Evolutionary conservation across 2,329 filamentous ascomycete genomes (phyloP).

Genomic region (Cordyceps militaris): DNA sequence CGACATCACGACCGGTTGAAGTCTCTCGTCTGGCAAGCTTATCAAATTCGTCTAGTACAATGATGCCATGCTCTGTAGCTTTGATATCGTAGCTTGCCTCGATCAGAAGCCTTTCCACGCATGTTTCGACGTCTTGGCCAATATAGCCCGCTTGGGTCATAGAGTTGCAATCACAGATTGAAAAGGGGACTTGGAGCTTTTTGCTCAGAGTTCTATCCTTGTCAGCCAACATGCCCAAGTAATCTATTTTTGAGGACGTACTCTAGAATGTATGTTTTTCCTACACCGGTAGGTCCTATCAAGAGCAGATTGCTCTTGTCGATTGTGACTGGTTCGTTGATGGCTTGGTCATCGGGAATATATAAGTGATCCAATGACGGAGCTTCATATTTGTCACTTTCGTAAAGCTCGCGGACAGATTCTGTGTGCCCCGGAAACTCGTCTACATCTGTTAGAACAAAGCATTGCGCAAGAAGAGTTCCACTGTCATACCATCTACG

Average conservation of each 20-base stretch:
- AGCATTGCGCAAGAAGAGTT: no score
- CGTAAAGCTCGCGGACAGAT: slow-evolving; percentile 36
- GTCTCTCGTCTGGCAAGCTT: slow-evolving; percentile 90
- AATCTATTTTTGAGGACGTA: slow-evolving; percentile 26
- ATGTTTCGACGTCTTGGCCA: slow-evolving; percentile 94
- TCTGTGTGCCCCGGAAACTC: slow-evolving; percentile 48
- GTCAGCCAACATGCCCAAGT: slow-evolving; percentile 16
- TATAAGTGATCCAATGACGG: slow-evolving; percentile 38
- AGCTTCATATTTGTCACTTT: slow-evolving; percentile 24
- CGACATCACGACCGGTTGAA: slow-evolving; percentile 84
- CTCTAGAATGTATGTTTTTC: slow-evolving; percentile 90
- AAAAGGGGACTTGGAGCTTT: slow-evolving; percentile 90
- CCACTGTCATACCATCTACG: slow-evolving; percentile 60
- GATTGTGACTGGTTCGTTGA: slow-evolving; percentile 57
- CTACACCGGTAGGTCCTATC: slow-evolving; percentile 87
- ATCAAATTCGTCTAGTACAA: slow-evolving; percentile 94
- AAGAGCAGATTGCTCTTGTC: slow-evolving; percentile 94
- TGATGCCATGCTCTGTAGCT: slow-evolving; percentile 82
- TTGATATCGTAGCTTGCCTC: slow-evolving; percentile 84
- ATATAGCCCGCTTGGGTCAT: slow-evolving; percentile 97
- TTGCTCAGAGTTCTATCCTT: slow-evolving; percentile 73
- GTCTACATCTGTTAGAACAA: slow-evolving; percentile 30
- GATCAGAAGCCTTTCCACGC: slow-evolving; percentile 82
- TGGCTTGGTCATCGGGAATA: slow-evolving; percentile 38
- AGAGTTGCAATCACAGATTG: slow-evolving; percentile 91